Base-by-base conservation (phyloP, 768 basidiomycete species). In the Tylopilus subfusipes region DNA sequence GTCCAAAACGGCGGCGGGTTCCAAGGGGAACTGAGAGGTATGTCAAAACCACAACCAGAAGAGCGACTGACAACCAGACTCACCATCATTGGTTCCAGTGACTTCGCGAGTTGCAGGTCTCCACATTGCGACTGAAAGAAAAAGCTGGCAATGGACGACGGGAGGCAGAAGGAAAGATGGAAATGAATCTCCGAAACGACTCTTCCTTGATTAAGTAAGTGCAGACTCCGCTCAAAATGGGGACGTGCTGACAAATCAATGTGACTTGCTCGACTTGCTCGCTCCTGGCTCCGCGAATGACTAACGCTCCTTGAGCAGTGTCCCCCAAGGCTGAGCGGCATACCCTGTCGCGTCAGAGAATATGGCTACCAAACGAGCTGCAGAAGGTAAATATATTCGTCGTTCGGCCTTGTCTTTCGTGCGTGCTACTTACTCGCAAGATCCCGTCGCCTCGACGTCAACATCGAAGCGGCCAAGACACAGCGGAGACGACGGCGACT, bases 1-100 rank as follows among this genome's bases (percentile, higher is more conserved):
- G 88, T 48, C 94, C 94, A 74, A 97, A 97, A 52, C 94, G 87
- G 67, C 94, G 89, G 66, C 90, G 87, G 63, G 84, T 81, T 48
- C 90, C 92, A 54, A 97, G 82, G 1, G 94, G 94, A 62, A 84
- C 87, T 85, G 58, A 59, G 60, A 43, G 52, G 49, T 12, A 63
- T 54, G 56, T 66, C n/a, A 58, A 31, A 55, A 56, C 40, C 30
- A 19, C 19, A n/a, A 39, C 47, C 55, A 54, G 39, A 58, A 42
- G 36, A 42, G 33, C 18, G 48, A 53, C 39, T 36, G 38, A 50
- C 0, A 19, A 43, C n/a, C n/a, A 42, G 30, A 73, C 83, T 63
- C 36, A 90, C 93, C 88, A 42, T 96, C 93, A 63, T 97, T 97
- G 21, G 93, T 95, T 53, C 93, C 94, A 36, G 90, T 90, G 27